phyloP scores from a whole-genome alignment of 2,329 filamentous ascomycete genomes.

The Fusarium cyanostomum region DNA sequence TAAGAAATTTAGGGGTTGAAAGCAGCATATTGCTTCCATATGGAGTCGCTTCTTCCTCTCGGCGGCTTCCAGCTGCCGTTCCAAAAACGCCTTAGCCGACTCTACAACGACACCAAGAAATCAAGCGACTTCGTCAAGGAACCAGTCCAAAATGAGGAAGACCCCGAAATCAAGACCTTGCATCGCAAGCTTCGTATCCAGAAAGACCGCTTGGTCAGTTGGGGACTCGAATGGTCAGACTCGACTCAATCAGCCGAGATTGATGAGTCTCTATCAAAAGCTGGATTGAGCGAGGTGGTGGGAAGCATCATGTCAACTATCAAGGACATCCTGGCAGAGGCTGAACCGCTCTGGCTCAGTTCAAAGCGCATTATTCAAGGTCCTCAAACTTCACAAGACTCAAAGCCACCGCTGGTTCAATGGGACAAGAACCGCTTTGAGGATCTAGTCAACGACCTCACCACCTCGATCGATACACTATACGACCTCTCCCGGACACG shows the following conservation, averaged over 20 bases:
- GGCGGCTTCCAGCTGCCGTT: slow-evolving; percentile 66
- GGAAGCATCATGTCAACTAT: slow-evolving; percentile 83
- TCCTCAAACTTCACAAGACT: slow-evolving; percentile 57
- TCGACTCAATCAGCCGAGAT: slow-evolving; percentile 75
- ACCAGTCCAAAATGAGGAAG: slow-evolving; percentile 68
- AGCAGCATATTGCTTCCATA: slow-evolving; percentile 35
- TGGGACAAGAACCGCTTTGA: slow-evolving; percentile 80
- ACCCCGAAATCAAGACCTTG: slow-evolving; percentile 75
- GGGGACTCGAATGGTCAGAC: slow-evolving; percentile 85
- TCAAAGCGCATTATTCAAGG: slow-evolving; percentile 59
- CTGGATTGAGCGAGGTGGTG: slow-evolving; percentile 79
- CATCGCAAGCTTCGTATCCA: slow-evolving; percentile 83
- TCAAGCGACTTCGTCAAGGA: slow-evolving; percentile 78
- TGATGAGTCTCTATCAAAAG: slow-evolving; percentile 74
- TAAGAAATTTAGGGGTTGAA: background rate
- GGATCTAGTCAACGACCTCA: slow-evolving; percentile 78
- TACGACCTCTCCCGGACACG: slow-evolving; percentile 79
- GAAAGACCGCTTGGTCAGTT: slow-evolving; percentile 79
- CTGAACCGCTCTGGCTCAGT: slow-evolving; percentile 75
- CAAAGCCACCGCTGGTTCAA: slow-evolving; percentile 65
- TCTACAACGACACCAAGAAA: slow-evolving; percentile 84
- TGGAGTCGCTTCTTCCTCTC: slow-evolving; percentile 62
- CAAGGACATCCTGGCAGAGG: slow-evolving; percentile 80
- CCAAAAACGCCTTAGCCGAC: slow-evolving; percentile 71
- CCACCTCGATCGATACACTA: slow-evolving; percentile 80